Percentiles rank a stretch among this genome's conserved stretches.
These are phyloP conservation scores for Linderniella brevidens DNA, from an alignment of 257 asterid genomes.

Conservation along the genomic window DNA sequence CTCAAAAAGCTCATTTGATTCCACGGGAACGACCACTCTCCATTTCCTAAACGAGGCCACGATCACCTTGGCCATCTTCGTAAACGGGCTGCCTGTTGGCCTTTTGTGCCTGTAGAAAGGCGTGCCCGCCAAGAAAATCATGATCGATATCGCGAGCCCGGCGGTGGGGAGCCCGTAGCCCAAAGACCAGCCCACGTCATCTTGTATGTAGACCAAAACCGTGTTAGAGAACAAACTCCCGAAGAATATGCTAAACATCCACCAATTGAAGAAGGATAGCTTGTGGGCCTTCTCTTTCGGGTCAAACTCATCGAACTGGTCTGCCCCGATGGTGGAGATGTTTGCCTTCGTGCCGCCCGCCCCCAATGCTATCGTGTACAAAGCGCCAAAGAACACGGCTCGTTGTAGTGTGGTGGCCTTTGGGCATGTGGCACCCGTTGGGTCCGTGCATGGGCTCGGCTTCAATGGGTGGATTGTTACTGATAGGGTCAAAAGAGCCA, in stretches of 20 bases:
- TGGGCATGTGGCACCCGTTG: constrained; percentile 23
- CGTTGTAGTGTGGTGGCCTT: constrained; percentile 49
- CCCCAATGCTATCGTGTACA: constrained; percentile 59
- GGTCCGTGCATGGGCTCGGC: constrained; percentile 46
- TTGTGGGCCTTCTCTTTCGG: constrained; percentile 66
- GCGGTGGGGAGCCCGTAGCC: constrained; percentile 76
- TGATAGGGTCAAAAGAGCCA: constrained; percentile 48
- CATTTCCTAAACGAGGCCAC: constrained; percentile 52
- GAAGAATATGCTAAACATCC: constrained; percentile 76
- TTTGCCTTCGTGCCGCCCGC: constrained; percentile 94
- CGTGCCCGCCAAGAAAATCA: constrained; percentile 54
- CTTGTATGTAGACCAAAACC: constrained; percentile 68
- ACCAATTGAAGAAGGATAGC: constrained; percentile 90
- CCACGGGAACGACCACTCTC: constrained; percentile 31
- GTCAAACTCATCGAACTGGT: constrained; percentile 74
- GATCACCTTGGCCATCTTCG: constrained; percentile 58
- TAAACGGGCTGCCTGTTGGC: constrained; percentile 84
- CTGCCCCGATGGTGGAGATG: constrained; percentile 79
- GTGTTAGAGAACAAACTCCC: constrained; percentile 80
- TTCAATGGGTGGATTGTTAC: constrained; percentile 48
- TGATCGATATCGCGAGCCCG: constrained; percentile 44
- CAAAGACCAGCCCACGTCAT: constrained; percentile 69
- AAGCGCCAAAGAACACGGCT: constrained; percentile 53
- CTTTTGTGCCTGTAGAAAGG: constrained; percentile 55
- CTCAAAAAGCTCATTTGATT: constrained; percentile 49